Base-by-base conservation (phyloP, 1,284 basidiomycete genomes). In the Inonotus hispidus region DNA sequence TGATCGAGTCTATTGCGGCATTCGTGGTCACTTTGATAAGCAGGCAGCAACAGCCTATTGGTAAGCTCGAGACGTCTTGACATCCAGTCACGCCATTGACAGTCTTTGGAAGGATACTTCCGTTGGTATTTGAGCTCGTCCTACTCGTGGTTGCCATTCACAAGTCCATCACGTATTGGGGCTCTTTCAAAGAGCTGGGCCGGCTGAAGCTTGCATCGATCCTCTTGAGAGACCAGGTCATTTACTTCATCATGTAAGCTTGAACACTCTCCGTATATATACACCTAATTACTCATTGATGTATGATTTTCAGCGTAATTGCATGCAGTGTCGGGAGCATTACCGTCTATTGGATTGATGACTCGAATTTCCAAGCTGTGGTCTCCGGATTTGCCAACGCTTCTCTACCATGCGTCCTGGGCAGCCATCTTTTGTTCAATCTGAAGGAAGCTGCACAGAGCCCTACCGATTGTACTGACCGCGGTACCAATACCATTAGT, bases 161-260 rank as follows among this genome's bases (percentile, higher is more conserved):
- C 45, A 56, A 60, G 29, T 39, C 45, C 19, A 29, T 53, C n/a
- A 45, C 37, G 5, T 56, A 39, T 32, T 60, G 59, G 59, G 37
- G 53, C 14, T 35, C 32, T 5, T 25, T 46, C 41, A 27, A 27
- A 14, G 46, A 39, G 14, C 23, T 55, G 14, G 32, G 59, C 16
- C 25, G 43, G 0, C 29, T 49, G 21, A 49, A 41, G 7, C 25
- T 60, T 19, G 54, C 53, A 6, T 32, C 8, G 16, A 49, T 56
- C 19, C 53, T 60, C 53, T 27, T 56, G 38, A 39, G 53, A 19
- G 53, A 60, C 37, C 59, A 60, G 21, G 27, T 56, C 14, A 38
- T 60, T n/a, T 60, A 60, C 23, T 60, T 60, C 53, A 16, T 60
- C 25, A 41, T 60, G 59, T 60, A 23, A 6, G 59, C 39, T 50